Evolutionary conservation across 2,329 filamentous ascomycete species (phyloP).

Genomic region (Hymenoscyphus albidus): DNA sequence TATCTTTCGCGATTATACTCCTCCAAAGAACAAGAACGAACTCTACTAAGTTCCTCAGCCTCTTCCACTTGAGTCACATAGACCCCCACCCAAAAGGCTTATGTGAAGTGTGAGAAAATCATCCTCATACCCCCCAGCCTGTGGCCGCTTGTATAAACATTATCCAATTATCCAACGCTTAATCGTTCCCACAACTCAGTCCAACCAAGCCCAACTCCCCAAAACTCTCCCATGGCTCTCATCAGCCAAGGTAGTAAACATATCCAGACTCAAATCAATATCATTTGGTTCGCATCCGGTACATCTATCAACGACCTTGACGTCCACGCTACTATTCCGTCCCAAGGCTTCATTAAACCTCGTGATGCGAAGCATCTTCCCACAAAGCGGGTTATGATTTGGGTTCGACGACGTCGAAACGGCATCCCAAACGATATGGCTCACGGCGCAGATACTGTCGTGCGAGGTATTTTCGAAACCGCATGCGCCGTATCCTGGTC

Average conservation of each 20-base stretch:
- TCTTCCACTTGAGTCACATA: neutral
- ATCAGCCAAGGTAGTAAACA: conserved; percentile 45
- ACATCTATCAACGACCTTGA: conserved; percentile 63
- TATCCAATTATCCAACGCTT: neutral
- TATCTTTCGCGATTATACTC: neutral
- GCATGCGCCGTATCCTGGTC: conserved; percentile 65
- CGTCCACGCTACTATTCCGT: conserved; percentile 53
- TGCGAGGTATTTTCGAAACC: conserved; percentile 50
- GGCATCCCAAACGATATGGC: conserved; percentile 63
- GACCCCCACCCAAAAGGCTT: neutral
- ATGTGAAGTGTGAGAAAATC: neutral
- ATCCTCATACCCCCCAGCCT: neutral
- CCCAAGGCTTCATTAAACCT: conserved; percentile 45
- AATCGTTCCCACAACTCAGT: conserved; percentile 7
- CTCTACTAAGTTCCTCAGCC: neutral
- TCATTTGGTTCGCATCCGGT: conserved; percentile 39
- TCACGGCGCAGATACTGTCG: conserved; percentile 64
- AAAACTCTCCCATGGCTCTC: conserved; percentile 41
- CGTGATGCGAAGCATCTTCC: conserved; percentile 58
- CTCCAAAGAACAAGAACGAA: neutral
- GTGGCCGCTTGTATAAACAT: neutral
- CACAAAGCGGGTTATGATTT: conserved; percentile 66
- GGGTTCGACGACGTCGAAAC: conserved; percentile 48
- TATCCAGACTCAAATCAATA: conserved; percentile 41
- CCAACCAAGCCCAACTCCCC: conserved; percentile 38